Base-by-base conservation (phyloP, 2,329 filamentous ascomycete genomes). In the Aureobasidium melanogenum region DNA sequence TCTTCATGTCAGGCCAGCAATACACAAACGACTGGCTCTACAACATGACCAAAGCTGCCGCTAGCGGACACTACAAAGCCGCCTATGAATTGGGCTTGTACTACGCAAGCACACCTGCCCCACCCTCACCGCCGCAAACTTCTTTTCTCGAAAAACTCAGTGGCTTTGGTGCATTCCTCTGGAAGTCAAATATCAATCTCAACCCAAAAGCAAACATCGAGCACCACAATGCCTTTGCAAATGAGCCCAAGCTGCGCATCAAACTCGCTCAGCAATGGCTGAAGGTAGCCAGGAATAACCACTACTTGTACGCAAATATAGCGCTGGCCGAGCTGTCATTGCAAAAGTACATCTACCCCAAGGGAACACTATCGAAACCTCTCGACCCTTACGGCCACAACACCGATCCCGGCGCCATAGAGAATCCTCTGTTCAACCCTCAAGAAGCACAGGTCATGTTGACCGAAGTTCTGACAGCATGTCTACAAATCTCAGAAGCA, bases 1-100 rank as follows among this genome's bases (percentile, higher is more conserved):
- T 64, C 15, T 38, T 47, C 17, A 56, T 67, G 38, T 61, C 65
- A 5, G 64, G 67, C 17, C 65, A 69, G 2, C 63, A 64, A 30
- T 63, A 65, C 28, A 73, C 69, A 17, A 66, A 66, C 34, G 66
- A 70, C 2, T 79, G 77, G 77, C 67, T 79, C 9, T 72, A 72
- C 61, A 73, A 75, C 63, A 74, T 74, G 57, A 78, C 69, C 36
- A 79, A 79, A 69, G 76, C 77, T 2, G 77, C 77, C 3, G 71
- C 73, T 12, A 73, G 72, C 6, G 72, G 74, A 1, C 71, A 77
- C 54, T 61, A 67, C 7, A 70, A 71, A 58, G 75, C 77, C 9
- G 72, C 70, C 30, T 69, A 72, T 38, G 62, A 71, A 12, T 67
- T 80, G 10, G 76, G 67, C 1, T 63, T 67, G 19, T 79, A 75